Percentiles rank a stretch among this genome's conserved stretches.
phyloP scores from a whole-genome alignment of 768 basidiomycete genomes.

The Asterophora lycoperdoides region DNA sequence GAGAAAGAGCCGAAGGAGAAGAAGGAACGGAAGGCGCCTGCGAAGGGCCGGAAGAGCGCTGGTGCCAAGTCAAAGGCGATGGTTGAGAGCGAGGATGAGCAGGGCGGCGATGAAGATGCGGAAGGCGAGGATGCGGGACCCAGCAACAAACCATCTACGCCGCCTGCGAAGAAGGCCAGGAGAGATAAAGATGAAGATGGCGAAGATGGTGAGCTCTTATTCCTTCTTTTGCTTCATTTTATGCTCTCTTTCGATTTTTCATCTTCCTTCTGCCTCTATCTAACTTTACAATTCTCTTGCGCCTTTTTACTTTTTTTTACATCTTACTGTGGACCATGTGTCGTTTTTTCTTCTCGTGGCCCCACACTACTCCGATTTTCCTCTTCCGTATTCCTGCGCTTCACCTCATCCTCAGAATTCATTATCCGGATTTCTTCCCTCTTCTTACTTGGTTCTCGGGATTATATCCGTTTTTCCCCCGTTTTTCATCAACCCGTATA shows the following conservation, averaged over 20 bases:
- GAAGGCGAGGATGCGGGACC: constrained; percentile 40
- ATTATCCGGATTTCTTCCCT: constrained; percentile 5
- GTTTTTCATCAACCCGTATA: neutral
- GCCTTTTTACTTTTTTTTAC: too few species aligned
- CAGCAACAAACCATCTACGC: constrained; percentile 36
- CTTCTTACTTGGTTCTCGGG: neutral
- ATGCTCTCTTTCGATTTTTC: too few species aligned
- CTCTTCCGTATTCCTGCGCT: too few species aligned
- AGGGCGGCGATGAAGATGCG: constrained; percentile 44
- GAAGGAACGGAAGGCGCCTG: constrained; percentile 29
- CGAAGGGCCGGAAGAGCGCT: constrained; percentile 47
- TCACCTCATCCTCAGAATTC: too few species aligned
- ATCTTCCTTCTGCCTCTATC: too few species aligned
- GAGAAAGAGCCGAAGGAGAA: constrained; percentile 31
- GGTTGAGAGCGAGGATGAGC: constrained; percentile 70
- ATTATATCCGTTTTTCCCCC: neutral
- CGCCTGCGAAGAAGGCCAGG: too few species aligned
- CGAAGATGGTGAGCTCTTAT: too few species aligned
- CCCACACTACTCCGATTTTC: constrained; percentile 1
- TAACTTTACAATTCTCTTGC: too few species aligned
- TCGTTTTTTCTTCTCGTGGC: too few species aligned
- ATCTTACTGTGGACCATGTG: too few species aligned
- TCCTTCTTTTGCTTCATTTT: too few species aligned
- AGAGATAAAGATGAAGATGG: too few species aligned
- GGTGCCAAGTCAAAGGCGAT: constrained; percentile 45